phyloP scores from a whole-genome alignment of 176 grass and related monocot genomes.

The Bolboschoenus planiculmis region DNA sequence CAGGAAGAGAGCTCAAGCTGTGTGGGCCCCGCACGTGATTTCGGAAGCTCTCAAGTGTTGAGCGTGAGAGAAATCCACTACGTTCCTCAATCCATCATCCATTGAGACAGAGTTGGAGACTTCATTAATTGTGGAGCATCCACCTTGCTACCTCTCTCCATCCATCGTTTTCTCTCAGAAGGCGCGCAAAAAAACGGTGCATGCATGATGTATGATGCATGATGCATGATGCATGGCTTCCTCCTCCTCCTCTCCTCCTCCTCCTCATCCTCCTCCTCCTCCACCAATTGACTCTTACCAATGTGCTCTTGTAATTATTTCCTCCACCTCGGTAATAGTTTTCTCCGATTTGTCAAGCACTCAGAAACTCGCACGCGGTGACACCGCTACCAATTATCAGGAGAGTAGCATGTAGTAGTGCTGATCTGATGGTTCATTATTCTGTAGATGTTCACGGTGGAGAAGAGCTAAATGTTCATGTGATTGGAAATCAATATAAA shows the following conservation, averaged over 20 bases:
- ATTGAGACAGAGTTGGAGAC: not conserved
- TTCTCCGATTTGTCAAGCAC: not conserved
- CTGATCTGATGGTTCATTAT: not conserved
- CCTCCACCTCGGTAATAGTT: not conserved
- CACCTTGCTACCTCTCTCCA: not conserved
- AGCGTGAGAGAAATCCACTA: constrained; percentile 24
- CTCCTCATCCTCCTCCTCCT: no score
- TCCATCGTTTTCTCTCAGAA: not conserved
- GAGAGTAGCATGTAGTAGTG: not conserved
- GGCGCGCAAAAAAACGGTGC: not conserved
- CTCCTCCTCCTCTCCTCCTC: no score
- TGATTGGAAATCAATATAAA: no score
- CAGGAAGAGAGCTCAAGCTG: not conserved
- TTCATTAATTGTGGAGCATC: constrained; percentile 7
- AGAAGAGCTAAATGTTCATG: no score
- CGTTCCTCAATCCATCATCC: not conserved
- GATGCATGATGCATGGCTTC: no score
- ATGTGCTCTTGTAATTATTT: not conserved
- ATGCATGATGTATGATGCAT: not conserved
- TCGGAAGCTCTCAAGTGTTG: not conserved
- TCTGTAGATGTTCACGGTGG: no score
- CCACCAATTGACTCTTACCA: not conserved
- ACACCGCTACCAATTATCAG: no score
- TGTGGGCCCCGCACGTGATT: not conserved
- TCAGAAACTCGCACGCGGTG: not conserved